A percentile compares a stretch with the other conserved stretches of the same genome.
Evolutionary conservation across 441 rosid genomes (phyloP).

Genomic region (Gossypium schwendimanii): DNA sequence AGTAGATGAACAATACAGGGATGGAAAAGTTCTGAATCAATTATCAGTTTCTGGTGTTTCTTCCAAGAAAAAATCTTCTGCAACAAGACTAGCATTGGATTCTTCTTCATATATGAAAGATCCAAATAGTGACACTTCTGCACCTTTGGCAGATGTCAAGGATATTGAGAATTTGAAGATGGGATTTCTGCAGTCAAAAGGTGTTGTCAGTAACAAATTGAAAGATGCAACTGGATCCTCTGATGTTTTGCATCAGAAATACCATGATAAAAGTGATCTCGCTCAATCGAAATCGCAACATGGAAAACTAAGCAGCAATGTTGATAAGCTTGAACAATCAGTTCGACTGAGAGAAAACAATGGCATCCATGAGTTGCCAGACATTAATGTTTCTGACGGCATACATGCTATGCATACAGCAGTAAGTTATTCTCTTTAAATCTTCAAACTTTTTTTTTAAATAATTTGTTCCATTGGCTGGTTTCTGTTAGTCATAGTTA

Average conservation of each 20-base stretch:
- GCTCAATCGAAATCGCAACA: conserved; percentile 42
- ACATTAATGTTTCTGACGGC: conserved; percentile 38
- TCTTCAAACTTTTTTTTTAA: neutral
- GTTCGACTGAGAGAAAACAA: conserved; percentile 46
- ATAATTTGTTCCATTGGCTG: neutral
- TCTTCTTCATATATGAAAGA: conserved; percentile 33
- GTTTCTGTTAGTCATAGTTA: conserved; percentile 5
- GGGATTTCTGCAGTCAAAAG: conserved; percentile 38
- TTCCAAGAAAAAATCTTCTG: conserved; percentile 54
- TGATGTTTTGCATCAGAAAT: conserved; percentile 41
- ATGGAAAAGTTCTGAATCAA: conserved; percentile 40
- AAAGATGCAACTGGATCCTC: conserved; percentile 48
- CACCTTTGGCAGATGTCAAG: conserved; percentile 32
- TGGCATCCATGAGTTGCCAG: conserved; percentile 40
- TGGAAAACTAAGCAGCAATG: conserved; percentile 33
- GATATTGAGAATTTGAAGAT: conserved; percentile 45
- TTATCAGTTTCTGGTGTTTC: conserved; percentile 35
- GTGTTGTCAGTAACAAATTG: conserved; percentile 31
- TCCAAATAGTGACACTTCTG: conserved; percentile 41
- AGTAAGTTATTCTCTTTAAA: conserved; percentile 38
- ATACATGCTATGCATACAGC: conserved; percentile 38
- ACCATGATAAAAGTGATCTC: conserved; percentile 43
- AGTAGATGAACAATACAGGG: conserved; percentile 27
- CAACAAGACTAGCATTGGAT: conserved; percentile 36
- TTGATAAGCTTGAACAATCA: conserved; percentile 37